phyloP scores from a whole-genome alignment of 306 rosid species.

The Quercus wislizeni region DNA sequence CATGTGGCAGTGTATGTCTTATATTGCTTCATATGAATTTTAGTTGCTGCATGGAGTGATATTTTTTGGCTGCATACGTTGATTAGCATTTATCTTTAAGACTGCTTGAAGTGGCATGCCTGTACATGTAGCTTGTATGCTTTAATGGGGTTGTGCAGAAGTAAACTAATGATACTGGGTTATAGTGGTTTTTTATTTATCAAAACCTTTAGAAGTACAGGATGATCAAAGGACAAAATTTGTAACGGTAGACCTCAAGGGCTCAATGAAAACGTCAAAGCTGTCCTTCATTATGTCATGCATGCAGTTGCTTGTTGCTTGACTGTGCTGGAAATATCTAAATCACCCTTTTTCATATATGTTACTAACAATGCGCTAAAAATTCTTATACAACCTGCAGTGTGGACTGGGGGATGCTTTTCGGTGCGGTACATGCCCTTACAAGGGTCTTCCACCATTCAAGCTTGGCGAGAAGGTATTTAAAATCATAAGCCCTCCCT shows the following conservation, averaged over 20 bases:
- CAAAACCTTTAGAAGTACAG: background rate
- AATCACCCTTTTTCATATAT: background rate
- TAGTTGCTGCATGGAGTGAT: background rate
- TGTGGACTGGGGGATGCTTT: slow-evolving; percentile 98
- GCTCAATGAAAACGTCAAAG: background rate
- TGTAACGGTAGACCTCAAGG: background rate
- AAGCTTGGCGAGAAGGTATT: slow-evolving; percentile 93
- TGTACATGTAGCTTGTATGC: background rate
- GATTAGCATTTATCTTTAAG: background rate
- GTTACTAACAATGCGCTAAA: slow-evolving; percentile 24
- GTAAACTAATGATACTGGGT: background rate
- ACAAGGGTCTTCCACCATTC: slow-evolving; percentile 92
- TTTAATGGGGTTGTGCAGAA: background rate
- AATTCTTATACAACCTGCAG: slow-evolving; percentile 46
- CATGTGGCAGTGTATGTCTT: slow-evolving; percentile 82
- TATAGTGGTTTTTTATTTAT: background rate
- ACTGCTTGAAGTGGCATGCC: background rate
- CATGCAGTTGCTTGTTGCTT: background rate
- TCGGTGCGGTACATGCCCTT: slow-evolving; percentile 91
- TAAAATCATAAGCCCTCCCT: background rate
- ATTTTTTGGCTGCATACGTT: background rate
- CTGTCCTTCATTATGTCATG: background rate
- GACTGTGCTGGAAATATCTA: background rate
- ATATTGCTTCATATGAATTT: background rate
- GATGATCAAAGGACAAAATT: background rate